Base-by-base conservation (phyloP, 768 basidiomycete species). In the Leccinellum luteum region DNA sequence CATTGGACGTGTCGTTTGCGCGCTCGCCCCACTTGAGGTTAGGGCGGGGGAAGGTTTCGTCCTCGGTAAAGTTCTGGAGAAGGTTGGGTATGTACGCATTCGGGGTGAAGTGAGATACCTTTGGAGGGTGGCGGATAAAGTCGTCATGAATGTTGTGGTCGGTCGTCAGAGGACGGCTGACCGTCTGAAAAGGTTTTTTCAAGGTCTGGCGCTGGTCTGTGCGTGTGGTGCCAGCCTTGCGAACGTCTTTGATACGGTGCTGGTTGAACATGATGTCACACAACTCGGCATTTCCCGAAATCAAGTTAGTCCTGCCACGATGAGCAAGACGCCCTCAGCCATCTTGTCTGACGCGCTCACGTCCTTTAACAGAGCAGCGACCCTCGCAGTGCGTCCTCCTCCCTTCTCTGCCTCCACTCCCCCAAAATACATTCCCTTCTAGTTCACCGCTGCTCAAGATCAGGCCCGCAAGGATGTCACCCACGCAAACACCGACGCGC, bases 381-480 rank as follows among this genome's bases (percentile, higher is more conserved):
- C 73, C 1, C 66, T 69, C 32, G 78, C 79, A 17, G 80, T 80
- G 60, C 48, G 75, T 55, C 32, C 54, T 48, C 51, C 54, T 50
- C 44, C 6, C 52, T 48, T 45, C 14, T 4, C 27, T 45, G 10
- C 25, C 45, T 47, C 4, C 17, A 14, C n/a, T 28, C 6, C n/a
- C 57, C 0, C 59, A 55, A 25, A 52, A 52, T 41, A 4, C 48
- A 54, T 58, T 43, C 17, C 35, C 17, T n/a, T 27, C 27, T 49
- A 88, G 86, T 75, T 86, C 56, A 75, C 79, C 14, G 75, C 79
- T 34, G 75, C 81, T 17, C 85, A 89, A 59, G 78, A 79, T n/a
- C 79, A 81, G 55, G 76, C 81, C 4, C 79, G 79, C 60, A 69
- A 73, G 41, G 82, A 87, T 60, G 75, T 85, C 60, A 74, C 80